Evolutionary conservation across 768 basidiomycete genomes (phyloP).

Genomic region (Russula brevipes): DNA sequence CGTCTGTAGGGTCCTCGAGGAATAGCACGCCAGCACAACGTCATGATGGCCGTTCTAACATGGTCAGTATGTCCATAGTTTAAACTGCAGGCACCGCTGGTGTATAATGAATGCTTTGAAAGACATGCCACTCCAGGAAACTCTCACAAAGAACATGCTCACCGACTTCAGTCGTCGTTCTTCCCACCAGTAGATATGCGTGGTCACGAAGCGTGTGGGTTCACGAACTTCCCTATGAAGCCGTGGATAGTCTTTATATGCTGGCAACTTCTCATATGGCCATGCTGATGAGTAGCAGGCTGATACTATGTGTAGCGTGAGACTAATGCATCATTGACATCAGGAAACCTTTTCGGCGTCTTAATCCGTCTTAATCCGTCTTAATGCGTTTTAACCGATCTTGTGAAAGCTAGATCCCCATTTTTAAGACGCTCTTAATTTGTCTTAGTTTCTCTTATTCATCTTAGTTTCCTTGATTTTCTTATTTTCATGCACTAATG

Average conservation of each 20-base stretch:
- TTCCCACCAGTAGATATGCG: neutral
- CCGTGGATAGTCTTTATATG: neutral
- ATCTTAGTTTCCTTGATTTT: no score
- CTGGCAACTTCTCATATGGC: neutral
- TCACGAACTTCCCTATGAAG: neutral
- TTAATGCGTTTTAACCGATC: no score
- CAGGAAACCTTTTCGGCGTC: no score
- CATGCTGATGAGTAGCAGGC: neutral
- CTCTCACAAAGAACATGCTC: no score
- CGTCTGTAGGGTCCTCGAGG: no score
- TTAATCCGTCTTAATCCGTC: no score
- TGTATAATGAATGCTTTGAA: neutral
- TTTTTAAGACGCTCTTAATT: no score
- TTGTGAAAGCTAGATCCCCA: no score
- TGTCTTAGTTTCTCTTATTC: no score
- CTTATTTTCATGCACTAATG: no score
- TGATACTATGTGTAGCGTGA: neutral
- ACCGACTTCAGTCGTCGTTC: neutral
- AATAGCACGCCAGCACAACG: neutral
- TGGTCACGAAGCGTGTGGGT: no score
- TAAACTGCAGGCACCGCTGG: neutral
- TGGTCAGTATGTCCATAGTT: neutral
- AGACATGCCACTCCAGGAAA: neutral
- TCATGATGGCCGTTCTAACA: neutral
- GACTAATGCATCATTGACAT: neutral